phyloP scores from a whole-genome alignment of 2,329 filamentous ascomycete species.

The Nemania abortiva region DNA sequence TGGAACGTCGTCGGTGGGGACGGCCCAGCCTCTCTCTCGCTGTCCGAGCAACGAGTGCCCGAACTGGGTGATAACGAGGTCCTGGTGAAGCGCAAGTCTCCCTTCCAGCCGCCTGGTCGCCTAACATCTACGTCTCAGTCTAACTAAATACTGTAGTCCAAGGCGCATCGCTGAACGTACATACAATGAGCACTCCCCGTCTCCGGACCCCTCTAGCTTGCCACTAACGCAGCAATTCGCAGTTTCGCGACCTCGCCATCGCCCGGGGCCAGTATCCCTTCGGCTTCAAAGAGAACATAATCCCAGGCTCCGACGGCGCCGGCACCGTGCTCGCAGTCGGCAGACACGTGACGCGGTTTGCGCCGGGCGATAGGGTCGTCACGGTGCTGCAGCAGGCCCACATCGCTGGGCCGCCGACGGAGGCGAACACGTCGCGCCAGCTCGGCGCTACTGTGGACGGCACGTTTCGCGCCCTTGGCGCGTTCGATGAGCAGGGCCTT shows the following conservation, averaged over 20 bases:
- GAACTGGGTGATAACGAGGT: constrained; percentile 40
- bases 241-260: constrained; percentile 46
- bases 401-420: constrained; percentile 41
- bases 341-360: constrained; percentile 62
- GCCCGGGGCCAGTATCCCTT: constrained; percentile 38
- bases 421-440: constrained; percentile 14
- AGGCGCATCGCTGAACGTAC: constrained; percentile 42
- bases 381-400: constrained; percentile 47
- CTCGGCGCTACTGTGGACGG: constrained; percentile 50
- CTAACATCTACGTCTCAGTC: neutral
- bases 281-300: constrained; percentile 17
- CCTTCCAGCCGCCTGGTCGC: neutral
- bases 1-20: constrained; percentile 37
- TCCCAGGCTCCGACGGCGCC: constrained; percentile 62
- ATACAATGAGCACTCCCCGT: constrained; percentile 13
- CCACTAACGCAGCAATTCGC: constrained; percentile 17
- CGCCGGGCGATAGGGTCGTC: constrained; percentile 63
- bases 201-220: neutral
- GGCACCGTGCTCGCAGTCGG: constrained; percentile 63
- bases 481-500: constrained; percentile 64
- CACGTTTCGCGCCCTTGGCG: constrained; percentile 49
- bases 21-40: constrained; percentile 32
- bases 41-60: constrained; percentile 33
- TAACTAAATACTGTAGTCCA: constrained; percentile 30
- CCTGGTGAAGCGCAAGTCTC: constrained; percentile 38